Percentiles rank a stretch among this genome's conserved stretches.
Conservation (phyloP, 768 basidiomycete species). For the Lactarius tabidus region DNA sequence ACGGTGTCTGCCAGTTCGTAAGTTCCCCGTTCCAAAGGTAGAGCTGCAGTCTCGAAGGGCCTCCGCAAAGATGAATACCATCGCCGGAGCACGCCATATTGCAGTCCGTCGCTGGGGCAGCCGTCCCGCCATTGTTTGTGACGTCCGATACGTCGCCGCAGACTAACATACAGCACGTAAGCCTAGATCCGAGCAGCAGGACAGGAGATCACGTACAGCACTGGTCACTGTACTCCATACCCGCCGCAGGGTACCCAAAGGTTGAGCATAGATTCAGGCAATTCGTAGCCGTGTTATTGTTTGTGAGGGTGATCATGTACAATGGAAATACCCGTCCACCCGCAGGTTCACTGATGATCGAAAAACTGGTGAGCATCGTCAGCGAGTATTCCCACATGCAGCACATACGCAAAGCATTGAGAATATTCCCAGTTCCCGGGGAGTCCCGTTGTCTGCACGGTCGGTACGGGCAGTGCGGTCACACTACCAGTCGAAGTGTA, state of each 20-base stretch:
- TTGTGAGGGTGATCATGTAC: slow-evolving; percentile 52
- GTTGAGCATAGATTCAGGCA: slow-evolving; percentile 67
- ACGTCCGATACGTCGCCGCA: slow-evolving; percentile 67
- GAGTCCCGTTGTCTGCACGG: slow-evolving; percentile 49
- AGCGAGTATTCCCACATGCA: not conserved
- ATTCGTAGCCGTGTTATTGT: slow-evolving; percentile 58
- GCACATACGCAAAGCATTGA: slow-evolving; percentile 61
- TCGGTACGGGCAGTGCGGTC: slow-evolving; percentile 55
- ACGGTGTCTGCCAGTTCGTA: slow-evolving; percentile 62
- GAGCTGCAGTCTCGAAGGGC: slow-evolving; percentile 43
- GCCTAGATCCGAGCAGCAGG: not conserved
- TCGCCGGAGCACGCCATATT: slow-evolving; percentile 65
- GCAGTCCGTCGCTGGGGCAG: slow-evolving; percentile 39
- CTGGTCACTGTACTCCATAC: slow-evolving; percentile 64
- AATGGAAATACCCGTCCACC: slow-evolving; percentile 48
- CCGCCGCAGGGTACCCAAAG: slow-evolving; percentile 69
- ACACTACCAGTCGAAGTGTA: slow-evolving; percentile 54
- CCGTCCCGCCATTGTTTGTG: slow-evolving; percentile 31
- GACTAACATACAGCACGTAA: slow-evolving; percentile 37
- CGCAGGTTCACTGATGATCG: slow-evolving; percentile 43
- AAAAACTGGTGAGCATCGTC: not conserved
- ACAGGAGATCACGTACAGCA: slow-evolving; percentile 53
- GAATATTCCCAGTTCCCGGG: slow-evolving; percentile 62
- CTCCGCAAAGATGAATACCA: slow-evolving; percentile 65
- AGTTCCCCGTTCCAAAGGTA: slow-evolving; percentile 37